Evolutionary conservation across 2,329 filamentous ascomycete species (phyloP), one percentile per base, ranked within the genome.

Genomic region (Orbilia javanica): DNA sequence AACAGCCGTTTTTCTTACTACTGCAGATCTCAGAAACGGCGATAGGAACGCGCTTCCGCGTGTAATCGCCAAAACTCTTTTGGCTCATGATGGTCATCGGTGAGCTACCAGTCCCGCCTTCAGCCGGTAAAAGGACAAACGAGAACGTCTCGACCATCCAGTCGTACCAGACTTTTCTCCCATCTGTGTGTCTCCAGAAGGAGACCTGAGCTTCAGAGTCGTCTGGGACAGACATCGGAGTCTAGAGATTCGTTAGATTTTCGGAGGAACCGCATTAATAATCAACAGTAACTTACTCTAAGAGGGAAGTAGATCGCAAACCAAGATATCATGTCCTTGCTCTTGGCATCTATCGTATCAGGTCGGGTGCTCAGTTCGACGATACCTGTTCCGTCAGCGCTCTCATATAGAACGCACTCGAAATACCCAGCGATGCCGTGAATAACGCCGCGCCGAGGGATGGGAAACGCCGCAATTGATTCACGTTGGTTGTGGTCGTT

Each of bases 231-330:
- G 93, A 92, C 13, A 99, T 87, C 0, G 96, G 95, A 81, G 90
- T 90, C 94, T 97, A 80, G n/a, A 10, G 27, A 42, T 25, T 20
- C 27, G 29, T 65, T 53, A 72, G 52, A n/a, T 42, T 46, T 25
- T 20, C 25, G 76, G 29, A 36, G 48, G 68, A 22, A 20, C 15
- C 25, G 25, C 42, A 50, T 64, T 31, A 27, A 11, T 73, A 25
- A 46, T 7, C 18, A 2, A 31, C 25, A 36, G 20, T 22, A 63
- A 83, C 88, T 82, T 86, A 94, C 94, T 90, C 96, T 97, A 13
- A 99, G 86, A 0, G 96, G 96, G 83, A 99, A 99, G 86, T 95
- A 97, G 31, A 99, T 98, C 0, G 96, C 96, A 84, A 99, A 99
- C 96, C 96, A 99, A 69, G 93, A 97, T 80, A 97, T 97, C 96